Conservation (phyloP, 768 basidiomycete species). For the Krasilnikovozyma curviuscula region DNA sequence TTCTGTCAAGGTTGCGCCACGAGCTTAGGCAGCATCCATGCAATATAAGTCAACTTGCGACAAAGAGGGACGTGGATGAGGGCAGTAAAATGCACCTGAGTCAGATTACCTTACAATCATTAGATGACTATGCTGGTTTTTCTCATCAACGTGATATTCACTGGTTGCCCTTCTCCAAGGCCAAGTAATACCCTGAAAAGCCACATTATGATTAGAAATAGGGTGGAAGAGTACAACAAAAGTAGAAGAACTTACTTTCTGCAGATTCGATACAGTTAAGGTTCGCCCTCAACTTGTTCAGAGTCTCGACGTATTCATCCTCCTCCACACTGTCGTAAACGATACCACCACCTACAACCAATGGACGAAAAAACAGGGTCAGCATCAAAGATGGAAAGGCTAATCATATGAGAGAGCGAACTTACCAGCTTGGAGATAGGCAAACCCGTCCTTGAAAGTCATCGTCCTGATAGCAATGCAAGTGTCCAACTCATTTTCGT, state of each 20-base stretch:
- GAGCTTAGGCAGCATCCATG: too few species aligned
- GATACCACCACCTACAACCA: slow-evolving; percentile 57
- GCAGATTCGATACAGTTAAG: slow-evolving; percentile 64
- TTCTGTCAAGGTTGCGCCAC: too few species aligned
- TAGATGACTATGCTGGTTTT: too few species aligned
- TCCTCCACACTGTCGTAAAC: slow-evolving; percentile 93
- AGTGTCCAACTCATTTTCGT: slow-evolving; percentile 75
- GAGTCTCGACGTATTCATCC: slow-evolving; percentile 88
- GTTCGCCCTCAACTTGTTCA: slow-evolving; percentile 85
- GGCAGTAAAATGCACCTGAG: too few species aligned
- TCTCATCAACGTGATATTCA: too few species aligned
- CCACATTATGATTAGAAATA: too few species aligned
- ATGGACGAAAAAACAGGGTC: background rate
- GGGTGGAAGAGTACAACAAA: too few species aligned
- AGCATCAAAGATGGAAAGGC: background rate
- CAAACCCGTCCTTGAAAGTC: slow-evolving; percentile 76
- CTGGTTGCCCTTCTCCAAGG: too few species aligned
- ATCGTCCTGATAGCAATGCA: slow-evolving; percentile 98
- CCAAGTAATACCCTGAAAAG: too few species aligned
- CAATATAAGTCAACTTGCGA: too few species aligned
- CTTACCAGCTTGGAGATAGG: slow-evolving; percentile 58
- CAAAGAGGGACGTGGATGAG: too few species aligned
- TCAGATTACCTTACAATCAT: too few species aligned
- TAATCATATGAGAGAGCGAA: background rate
- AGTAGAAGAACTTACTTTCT: slow-evolving; percentile 50